A percentile compares a stretch with the other conserved stretches of the same genome.
Conservation (phyloP, 495 filamentous ascomycete species). For the Aspergillus asperescens region DNA sequence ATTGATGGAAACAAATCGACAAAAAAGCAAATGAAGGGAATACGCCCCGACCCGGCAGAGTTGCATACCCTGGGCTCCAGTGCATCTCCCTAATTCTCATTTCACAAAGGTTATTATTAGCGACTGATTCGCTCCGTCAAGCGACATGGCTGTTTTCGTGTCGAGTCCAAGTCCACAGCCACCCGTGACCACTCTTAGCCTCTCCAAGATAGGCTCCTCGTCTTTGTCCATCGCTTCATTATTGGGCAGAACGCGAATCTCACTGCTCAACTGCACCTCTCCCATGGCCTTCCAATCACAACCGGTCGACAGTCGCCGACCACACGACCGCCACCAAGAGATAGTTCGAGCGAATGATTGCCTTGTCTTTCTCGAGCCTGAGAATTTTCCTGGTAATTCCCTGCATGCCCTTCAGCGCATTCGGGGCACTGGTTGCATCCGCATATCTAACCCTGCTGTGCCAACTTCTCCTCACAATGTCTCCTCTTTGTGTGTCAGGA, state of each 20-base stretch:
- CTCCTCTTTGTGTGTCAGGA: neutral
- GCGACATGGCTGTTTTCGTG: neutral
- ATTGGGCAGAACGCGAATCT: conserved; percentile 16
- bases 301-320: neutral
- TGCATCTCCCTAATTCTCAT: neutral
- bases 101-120: neutral
- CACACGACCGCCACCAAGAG: neutral
- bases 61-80: neutral
- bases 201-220: neutral
- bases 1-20: neutral
- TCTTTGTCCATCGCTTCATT: neutral
- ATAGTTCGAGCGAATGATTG: neutral
- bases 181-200: neutral
- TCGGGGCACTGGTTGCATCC: neutral
- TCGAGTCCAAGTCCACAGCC: conserved; percentile 2
- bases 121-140: neutral
- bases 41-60: neutral
- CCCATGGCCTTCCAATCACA: neutral
- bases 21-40: neutral
- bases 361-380: neutral
- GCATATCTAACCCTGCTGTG: conserved; percentile 5
- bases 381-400: conserved; percentile 3
- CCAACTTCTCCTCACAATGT: neutral
- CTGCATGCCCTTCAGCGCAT: conserved; percentile 7
- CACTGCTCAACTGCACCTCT: conserved; percentile 12